Evolutionary conservation across 2,329 filamentous ascomycete species (phyloP), one percentile per base, ranked within the genome.

Genomic region (Acarospora socialis): DNA sequence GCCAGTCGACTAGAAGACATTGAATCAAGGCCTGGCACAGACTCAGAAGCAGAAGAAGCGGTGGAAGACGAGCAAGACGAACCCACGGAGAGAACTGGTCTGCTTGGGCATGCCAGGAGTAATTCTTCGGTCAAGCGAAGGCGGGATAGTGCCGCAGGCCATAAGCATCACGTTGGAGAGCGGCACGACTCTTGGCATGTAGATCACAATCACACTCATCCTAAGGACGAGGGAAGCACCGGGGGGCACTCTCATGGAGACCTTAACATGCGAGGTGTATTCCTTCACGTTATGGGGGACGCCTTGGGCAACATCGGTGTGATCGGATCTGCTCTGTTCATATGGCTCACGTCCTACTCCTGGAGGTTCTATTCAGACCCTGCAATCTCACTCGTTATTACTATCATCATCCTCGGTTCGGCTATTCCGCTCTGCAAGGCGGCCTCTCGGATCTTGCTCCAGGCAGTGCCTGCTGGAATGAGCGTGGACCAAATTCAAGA

Each of bases 321-420:
- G 43, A 92, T 92, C 41, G 66, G 66, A 28, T 82, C 82, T 4
- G 83, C 81, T 4, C 67, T 92, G 21, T 67, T 90, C 51, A 95
- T 98, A 59, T 94, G 86, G 86, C 67, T 92, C 35, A 90, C 83
- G 2, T 64, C 78, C 32, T 92, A 73, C 66, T 66, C 70, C 4
- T 84, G 79, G 61, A 77, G 81, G 42, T 80, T 73, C 60, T 95
- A 95, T 51, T 78, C 82, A 25, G 90, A 98, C 51, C 90, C 90
- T 0, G 72, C 74, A 12, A 87, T 98, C 37, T 98, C 90, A 0
- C 72, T 98, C 10, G 69, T 95, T 55, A 98, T 98, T 55, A 94
- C 90, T 2, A 57, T 84, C 38, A 75, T 77, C 46, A 77, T 77
- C 36, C 65, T 77, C 24, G 47, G 43, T 28, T 63, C 60, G 9